Evolutionary conservation across 345 rosid genomes (phyloP), one percentile per base, ranked within the genome.

Genomic region (Bruguiera sexangula): DNA sequence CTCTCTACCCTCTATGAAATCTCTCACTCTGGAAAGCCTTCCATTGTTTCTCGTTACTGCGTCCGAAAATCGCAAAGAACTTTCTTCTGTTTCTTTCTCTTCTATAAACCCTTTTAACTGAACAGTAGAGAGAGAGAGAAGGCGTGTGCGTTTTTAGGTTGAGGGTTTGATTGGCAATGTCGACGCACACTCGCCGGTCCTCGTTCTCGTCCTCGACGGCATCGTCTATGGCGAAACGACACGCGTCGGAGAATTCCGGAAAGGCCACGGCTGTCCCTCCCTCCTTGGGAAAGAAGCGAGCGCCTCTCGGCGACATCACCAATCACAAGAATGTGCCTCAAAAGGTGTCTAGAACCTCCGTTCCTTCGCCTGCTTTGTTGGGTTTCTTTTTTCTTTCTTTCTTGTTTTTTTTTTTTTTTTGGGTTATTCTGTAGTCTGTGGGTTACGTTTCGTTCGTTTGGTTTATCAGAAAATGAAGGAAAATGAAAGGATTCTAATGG

Each of bases 221-320:
- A 71, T 82, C 92, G 61, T 85, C 89, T 20, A 60, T 79, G 46
- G 79, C 87, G 1, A 86, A 85, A 53, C 77, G 88, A 1, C 80
- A 70, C 2, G 81, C 83, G 16, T 71, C 86, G 66, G 89, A 80
- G 73, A 81, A 77, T 71, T 69, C 31, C 8, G 81, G 84, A 39
- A 83, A 83, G 78, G 70, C 70, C 37, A 62, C 75, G 51, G 76
- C 80, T 18, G 68, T 73, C 51, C 75, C 78, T 24, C 70, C 87
- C 22, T 82, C 77, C 43, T 70, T 69, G 85, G 75, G 83, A 58
- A 89, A 86, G 87, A 87, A 87, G 80, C 83, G 97, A 74, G 87
- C 88, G n/a, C 96, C 97, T n/a, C 93, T 93, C 31, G 70, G 83
- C 57, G 89, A 93, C 71, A 80, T 93, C 69, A 84, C 93, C 2